Conservation (phyloP, 345 rosid species). For the Hypericum perforatum region DNA sequence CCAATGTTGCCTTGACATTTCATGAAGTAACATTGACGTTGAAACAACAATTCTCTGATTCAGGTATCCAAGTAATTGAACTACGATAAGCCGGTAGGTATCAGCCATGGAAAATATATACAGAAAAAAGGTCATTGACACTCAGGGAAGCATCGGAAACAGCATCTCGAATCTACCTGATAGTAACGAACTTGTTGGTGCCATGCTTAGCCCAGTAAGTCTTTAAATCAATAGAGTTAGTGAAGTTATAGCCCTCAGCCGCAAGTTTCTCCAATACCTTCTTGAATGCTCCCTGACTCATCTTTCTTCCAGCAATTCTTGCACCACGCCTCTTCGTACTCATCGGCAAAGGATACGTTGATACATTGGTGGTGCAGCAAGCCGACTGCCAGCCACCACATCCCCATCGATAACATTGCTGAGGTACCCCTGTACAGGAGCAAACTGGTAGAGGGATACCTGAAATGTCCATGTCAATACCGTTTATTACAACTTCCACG, state of each 20-base stretch:
- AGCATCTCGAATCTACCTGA: slow-evolving; percentile 15
- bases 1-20: too few relatives aligned
- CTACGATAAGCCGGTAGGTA: too few relatives aligned
- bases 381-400: slow-evolving; percentile 35
- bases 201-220: slow-evolving; percentile 33
- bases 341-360: slow-evolving; percentile 27
- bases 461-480: slow-evolving; percentile 18
- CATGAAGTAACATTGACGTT: too few relatives aligned
- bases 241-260: slow-evolving; percentile 24
- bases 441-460: slow-evolving; percentile 28
- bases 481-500: not conserved
- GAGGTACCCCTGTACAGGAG: slow-evolving; percentile 25
- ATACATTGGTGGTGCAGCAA: slow-evolving; percentile 23
- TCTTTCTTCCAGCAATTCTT: slow-evolving; percentile 32
- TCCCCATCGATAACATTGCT: slow-evolving; percentile 34
- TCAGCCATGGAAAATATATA: too few relatives aligned
- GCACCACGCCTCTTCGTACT: slow-evolving; percentile 25
- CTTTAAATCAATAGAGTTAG: slow-evolving; percentile 26
- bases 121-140: too few relatives aligned
- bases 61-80: too few relatives aligned
- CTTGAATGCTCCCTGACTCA: slow-evolving; percentile 29
- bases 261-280: slow-evolving; percentile 28
- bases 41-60: too few relatives aligned
- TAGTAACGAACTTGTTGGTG: slow-evolving; percentile 32
- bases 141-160: too few relatives aligned